phyloP scores from a whole-genome alignment of 2,329 filamentous ascomycete species.

The Aspergillus uvarum region DNA sequence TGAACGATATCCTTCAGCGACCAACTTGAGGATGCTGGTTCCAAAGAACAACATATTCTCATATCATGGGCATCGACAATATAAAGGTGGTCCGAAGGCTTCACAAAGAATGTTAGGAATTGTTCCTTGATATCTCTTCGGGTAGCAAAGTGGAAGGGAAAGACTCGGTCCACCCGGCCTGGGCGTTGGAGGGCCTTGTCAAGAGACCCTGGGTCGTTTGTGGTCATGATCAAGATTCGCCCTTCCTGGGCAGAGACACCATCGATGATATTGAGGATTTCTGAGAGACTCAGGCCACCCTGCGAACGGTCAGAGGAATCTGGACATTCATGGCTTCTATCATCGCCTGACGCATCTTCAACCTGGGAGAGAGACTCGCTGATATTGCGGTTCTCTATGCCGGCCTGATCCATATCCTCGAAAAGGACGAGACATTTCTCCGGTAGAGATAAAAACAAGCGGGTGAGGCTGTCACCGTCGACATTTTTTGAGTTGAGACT shows the following conservation, averaged over 20 bases:
- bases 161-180: conserved; percentile 69
- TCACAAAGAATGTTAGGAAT: conserved; percentile 8
- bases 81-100: conserved; percentile 3
- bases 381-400: conserved; percentile 7
- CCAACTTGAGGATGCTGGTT: not conserved
- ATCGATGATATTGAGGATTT: conserved; percentile 78
- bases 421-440: too few relatives aligned
- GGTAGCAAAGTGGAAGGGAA: conserved; percentile 32
- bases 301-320: conserved; percentile 14
- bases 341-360: conserved; percentile 3
- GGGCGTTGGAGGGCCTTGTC: conserved; percentile 73
- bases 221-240: conserved; percentile 80
- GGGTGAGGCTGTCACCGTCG: too few relatives aligned
- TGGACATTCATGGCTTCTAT: conserved; percentile 9
- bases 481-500: too few relatives aligned
- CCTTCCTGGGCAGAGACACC: conserved; percentile 78
- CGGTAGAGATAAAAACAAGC: too few relatives aligned
- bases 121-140: not conserved
- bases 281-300: conserved; percentile 66
- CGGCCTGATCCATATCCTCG: too few relatives aligned
- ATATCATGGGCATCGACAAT: not conserved
- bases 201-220: conserved; percentile 70
- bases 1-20: conserved; percentile 2
- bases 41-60: not conserved
- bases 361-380: conserved; percentile 9